A percentile compares a stretch with the other conserved stretches of the same genome.
Conservation (phyloP, 345 rosid genomes). For the sweet orange (Citrus sinensis) region DVS_A1.0 CM039162.1:30382501-30383000, state of each 20-base stretch:
- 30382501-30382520: constrained; percentile 5
- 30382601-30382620: not conserved
- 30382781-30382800: constrained; percentile 19
- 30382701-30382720: too few relatives aligned
- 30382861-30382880: too few relatives aligned
- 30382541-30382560: constrained; percentile 14
- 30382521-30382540: not conserved
- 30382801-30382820: constrained; percentile 19
- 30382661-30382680: not conserved
- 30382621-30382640: not conserved
- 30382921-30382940: not conserved
- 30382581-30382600: not conserved
- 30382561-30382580: constrained; percentile 6
- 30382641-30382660: not conserved
- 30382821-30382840: not conserved
- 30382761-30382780: constrained; percentile 7
- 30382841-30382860: not conserved
- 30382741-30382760: constrained; percentile 8
- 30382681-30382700: not conserved
- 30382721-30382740: too few relatives aligned
- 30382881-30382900: not conserved
- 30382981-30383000: too few relatives aligned
- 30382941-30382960: not conserved
- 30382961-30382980: not conserved
- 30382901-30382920: constrained; percentile 2